These are phyloP conservation scores for Microthyrium microscopicum DNA, from an alignment of 2,329 filamentous ascomycete species.

Conservation along the genomic window DNA sequence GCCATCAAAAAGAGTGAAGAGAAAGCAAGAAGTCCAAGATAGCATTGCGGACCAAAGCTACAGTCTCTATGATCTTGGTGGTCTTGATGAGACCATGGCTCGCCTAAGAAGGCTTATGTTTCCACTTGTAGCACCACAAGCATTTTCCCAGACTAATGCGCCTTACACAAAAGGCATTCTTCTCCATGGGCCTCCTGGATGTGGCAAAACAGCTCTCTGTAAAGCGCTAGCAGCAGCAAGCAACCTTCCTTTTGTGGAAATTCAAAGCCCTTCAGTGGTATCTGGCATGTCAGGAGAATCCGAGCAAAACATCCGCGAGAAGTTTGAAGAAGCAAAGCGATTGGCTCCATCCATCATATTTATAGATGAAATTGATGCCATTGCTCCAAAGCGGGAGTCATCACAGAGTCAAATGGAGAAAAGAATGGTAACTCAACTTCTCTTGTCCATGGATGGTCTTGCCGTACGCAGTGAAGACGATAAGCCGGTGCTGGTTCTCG, in stretches of 20 bases:
- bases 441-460: slow-evolving; percentile 72
- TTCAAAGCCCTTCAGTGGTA: slow-evolving; percentile 67
- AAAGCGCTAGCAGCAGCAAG: slow-evolving; percentile 63
- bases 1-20: slow-evolving; percentile 43
- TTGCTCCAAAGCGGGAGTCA: slow-evolving; percentile 71
- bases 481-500: slow-evolving; percentile 74
- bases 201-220: slow-evolving; percentile 72
- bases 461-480: slow-evolving; percentile 52
- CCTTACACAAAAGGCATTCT: slow-evolving; percentile 59
- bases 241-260: slow-evolving; percentile 61
- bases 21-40: background rate
- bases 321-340: slow-evolving; percentile 75
- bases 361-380: slow-evolving; percentile 82
- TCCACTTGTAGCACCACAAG: slow-evolving; percentile 52
- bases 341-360: slow-evolving; percentile 82
- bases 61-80: background rate
- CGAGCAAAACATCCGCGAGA: slow-evolving; percentile 68
- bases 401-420: slow-evolving; percentile 81
- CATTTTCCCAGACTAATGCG: slow-evolving; percentile 46
- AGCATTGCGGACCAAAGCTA: background rate
- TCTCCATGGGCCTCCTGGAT: slow-evolving; percentile 69
- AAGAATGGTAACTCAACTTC: slow-evolving; percentile 65
- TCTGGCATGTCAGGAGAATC: slow-evolving; percentile 82
- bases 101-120: slow-evolving; percentile 49
- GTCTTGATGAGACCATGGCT: background rate